phyloP scores from a whole-genome alignment of 1,284 basidiomycete genomes.

The Tilletia setariae region DNA sequence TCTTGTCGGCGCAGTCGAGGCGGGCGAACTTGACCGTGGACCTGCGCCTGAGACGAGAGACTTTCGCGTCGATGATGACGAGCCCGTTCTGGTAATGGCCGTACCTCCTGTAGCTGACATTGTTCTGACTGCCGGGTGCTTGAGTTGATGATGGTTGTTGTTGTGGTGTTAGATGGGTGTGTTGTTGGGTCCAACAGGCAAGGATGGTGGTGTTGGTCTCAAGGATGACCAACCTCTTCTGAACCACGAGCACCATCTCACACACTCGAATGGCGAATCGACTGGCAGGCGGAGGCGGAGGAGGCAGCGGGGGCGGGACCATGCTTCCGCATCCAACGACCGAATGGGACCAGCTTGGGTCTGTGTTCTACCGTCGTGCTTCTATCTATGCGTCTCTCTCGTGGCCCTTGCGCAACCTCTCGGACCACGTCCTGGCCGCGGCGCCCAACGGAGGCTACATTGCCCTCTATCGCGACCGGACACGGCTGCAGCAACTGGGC shows the following conservation, averaged over 20 bases:
- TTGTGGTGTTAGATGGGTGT: background rate
- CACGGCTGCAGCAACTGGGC: constrained; percentile 73
- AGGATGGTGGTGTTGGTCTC: background rate
- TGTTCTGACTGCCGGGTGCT: background rate
- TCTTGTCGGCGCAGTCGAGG: background rate
- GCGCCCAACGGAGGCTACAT: constrained; percentile 83
- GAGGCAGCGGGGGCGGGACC: background rate
- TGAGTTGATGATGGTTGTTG: background rate
- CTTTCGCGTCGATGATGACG: background rate
- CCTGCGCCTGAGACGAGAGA: background rate
- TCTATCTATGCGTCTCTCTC: constrained; percentile 74
- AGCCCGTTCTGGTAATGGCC: background rate
- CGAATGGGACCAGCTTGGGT: constrained; percentile 12
- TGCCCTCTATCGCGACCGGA: constrained; percentile 80
- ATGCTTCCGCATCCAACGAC: constrained; percentile 10
- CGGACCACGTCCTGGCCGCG: constrained; percentile 75
- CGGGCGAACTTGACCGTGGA: background rate
- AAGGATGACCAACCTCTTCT: background rate
- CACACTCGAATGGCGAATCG: background rate
- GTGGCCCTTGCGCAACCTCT: constrained; percentile 74
- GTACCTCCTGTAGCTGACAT: background rate
- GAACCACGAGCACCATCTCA: background rate
- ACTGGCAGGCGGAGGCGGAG: background rate
- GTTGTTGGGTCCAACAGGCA: background rate
- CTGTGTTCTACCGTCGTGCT: constrained; percentile 62